Evolutionary conservation across 2,329 filamentous ascomycete genomes (phyloP).

Genomic region (Apiospora sp.): DNA sequence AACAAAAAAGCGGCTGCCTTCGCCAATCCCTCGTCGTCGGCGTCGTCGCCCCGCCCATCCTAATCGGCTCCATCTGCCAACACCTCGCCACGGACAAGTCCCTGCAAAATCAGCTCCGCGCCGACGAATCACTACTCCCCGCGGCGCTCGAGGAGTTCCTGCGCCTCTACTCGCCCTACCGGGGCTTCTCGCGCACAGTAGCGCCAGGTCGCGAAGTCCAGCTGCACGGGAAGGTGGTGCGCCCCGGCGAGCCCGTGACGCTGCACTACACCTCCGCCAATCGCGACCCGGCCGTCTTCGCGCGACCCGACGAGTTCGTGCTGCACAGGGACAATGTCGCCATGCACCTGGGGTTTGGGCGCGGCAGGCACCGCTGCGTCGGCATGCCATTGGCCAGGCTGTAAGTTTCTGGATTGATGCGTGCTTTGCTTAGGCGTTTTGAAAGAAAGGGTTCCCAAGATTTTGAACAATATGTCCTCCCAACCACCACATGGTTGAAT

Average conservation of each 20-base stretch:
- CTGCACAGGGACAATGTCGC: constrained; percentile 31
- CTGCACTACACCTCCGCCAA: constrained; percentile 33
- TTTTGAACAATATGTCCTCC: too few species aligned
- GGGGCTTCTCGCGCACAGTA: constrained; percentile 24
- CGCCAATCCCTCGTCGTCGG: constrained; percentile 34
- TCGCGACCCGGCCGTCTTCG: constrained; percentile 33
- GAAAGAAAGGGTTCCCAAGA: too few species aligned
- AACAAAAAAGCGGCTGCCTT: constrained; percentile 30
- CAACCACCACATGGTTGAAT: too few species aligned
- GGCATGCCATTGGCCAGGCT: constrained; percentile 34
- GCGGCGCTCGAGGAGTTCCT: constrained; percentile 35
- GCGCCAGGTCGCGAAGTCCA: not conserved
- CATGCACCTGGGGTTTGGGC: constrained; percentile 34
- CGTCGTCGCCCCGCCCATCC: constrained; percentile 30
- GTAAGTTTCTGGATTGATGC: constrained; percentile 11
- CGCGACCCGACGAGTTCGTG: constrained; percentile 32
- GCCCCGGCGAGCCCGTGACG: constrained; percentile 31
- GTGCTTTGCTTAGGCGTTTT: too few species aligned
- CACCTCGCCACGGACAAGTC: constrained; percentile 32
- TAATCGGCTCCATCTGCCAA: constrained; percentile 34
- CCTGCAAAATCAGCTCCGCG: constrained; percentile 29
- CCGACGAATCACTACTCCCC: constrained; percentile 32
- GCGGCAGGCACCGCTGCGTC: constrained; percentile 34
- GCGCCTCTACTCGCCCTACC: constrained; percentile 33
- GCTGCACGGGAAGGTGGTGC: constrained; percentile 29